Conservation (phyloP, 768 basidiomycete genomes). For the Galerina sulciceps region DNA sequence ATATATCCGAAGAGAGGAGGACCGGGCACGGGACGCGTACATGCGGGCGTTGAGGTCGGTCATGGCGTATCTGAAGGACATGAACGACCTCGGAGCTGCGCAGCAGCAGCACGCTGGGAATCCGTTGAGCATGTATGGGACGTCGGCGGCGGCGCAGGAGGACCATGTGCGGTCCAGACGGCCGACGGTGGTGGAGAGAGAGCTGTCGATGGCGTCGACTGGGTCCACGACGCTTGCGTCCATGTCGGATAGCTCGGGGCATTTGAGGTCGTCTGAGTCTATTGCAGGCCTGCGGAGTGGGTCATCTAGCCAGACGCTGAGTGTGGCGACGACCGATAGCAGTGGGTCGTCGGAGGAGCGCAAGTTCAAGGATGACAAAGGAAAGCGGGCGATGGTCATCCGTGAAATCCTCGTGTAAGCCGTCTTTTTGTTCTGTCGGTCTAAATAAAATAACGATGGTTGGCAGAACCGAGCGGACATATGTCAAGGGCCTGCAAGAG, state of each 20-base stretch:
- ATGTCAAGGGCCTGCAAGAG: slow-evolving; percentile 92
- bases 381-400: slow-evolving; percentile 81
- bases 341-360: slow-evolving; percentile 77
- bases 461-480: slow-evolving; percentile 88
- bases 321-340: slow-evolving; percentile 78
- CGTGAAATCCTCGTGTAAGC: slow-evolving; percentile 90
- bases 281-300: slow-evolving; percentile 64
- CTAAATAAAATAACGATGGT: slow-evolving; percentile 9
- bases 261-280: slow-evolving; percentile 70
- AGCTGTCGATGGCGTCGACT: slow-evolving; percentile 58
- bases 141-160: slow-evolving; percentile 38
- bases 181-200: slow-evolving; percentile 70
- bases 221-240: slow-evolving; percentile 44
- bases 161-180: slow-evolving; percentile 61
- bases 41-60: slow-evolving; percentile 85
- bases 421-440: background rate
- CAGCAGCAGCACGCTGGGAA: slow-evolving; percentile 55
- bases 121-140: slow-evolving; percentile 62
- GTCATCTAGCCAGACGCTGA: slow-evolving; percentile 65
- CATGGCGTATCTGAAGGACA: slow-evolving; percentile 95
- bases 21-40: slow-evolving; percentile 71
- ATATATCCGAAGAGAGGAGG: slow-evolving; percentile 67
- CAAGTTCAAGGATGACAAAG: slow-evolving; percentile 91
- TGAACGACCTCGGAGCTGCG: slow-evolving; percentile 86
- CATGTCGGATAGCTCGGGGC: slow-evolving; percentile 47